Evolutionary conservation across 805 yeast genomes (phyloP), one percentile per base, ranked within the genome.

Genomic region (Candida quercuum): DNA sequence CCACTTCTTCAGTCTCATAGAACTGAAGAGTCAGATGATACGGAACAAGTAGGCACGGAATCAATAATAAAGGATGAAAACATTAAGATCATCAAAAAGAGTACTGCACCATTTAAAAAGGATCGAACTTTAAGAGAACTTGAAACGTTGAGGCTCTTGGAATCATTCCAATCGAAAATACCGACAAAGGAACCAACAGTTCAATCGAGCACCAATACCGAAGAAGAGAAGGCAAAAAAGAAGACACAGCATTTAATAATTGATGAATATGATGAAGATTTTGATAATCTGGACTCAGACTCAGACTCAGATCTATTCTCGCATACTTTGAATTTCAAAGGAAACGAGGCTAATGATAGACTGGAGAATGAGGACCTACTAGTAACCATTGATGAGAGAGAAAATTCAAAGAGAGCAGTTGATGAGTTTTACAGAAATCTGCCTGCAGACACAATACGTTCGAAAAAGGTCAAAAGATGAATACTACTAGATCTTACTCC

Each of bases 101-200:
- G n/a, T n/a, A 12, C 22, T 13, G 23, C 2, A 18, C 17, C 13
- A 28, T 28, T 18, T 26, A 36, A 24, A 32, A 17, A 29, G 28
- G 26, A 34, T 27, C 24, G 20, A 24, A n/a, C 18, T 2, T 22
- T 4, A 12, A 43, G 66, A 35, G 66, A 63, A 32, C 33, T 32
- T 12, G 51, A 53, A 21, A 61, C 67, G 0, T 36, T 56, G 13
- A 45, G 38, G 3, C 36, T 52, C 37, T 45, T 64, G 18, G 42
- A 46, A 6, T 42, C 43, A 19, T 64, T 64, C 43, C 45, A 49
- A 32, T 13, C 43, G 7, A 57, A 57, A 30, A 43, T 58, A 13
- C 17, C 33, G 27, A 18, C 23, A 16, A 28, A 34, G 28, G 6
- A 10, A 4, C 17, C 29, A 25, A n/a, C 6, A 13, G 22, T 13